Evolutionary conservation across 805 yeast genomes (phyloP).

Genomic region (Kodamaea hsintzibuensis): DNA sequence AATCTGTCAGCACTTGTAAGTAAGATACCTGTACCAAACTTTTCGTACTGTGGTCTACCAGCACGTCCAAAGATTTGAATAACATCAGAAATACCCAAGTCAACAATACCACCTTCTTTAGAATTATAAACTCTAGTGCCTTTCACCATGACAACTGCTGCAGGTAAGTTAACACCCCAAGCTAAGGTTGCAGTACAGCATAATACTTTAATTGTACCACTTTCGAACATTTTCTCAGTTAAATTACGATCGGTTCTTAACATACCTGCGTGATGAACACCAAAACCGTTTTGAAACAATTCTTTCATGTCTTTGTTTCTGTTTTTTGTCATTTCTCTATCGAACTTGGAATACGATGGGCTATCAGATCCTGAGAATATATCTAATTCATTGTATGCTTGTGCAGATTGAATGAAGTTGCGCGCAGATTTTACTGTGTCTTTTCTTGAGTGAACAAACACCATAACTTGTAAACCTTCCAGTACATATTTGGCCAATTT

Average conservation of each 20-base stretch:
- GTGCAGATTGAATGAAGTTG: conserved; percentile 67
- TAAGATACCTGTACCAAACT: conserved; percentile 87
- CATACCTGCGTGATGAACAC: conserved; percentile 98
- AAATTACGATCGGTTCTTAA: conserved; percentile 84
- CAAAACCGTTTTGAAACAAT: conserved; percentile 78
- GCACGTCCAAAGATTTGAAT: conserved; percentile 99
- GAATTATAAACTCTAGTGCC: conserved; percentile 97
- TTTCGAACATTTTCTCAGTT: conserved; percentile 82
- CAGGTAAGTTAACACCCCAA: conserved; percentile 99
- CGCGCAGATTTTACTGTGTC: conserved; percentile 87
- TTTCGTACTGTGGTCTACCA: conserved; percentile 96
- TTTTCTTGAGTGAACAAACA: conserved; percentile 92
- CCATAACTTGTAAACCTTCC: conserved; percentile 88
- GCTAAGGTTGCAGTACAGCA: conserved; percentile 98
- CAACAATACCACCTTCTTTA: conserved; percentile 91
- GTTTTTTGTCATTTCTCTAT: conserved; percentile 66
- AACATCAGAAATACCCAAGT: conserved; percentile 93
- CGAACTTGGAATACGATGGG: conserved; percentile 41
- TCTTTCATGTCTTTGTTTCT: conserved; percentile 80
- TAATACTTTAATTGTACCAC: conserved; percentile 84
- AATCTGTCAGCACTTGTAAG: conserved; percentile 80
- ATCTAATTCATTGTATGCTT: conserved; percentile 54
- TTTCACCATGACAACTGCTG: conserved; percentile 93
- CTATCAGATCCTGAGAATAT: conserved; percentile 58
- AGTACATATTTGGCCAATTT: conserved; percentile 67